Conservation (phyloP, 768 basidiomycete species). For the Solioccasus polychromus region DNA sequence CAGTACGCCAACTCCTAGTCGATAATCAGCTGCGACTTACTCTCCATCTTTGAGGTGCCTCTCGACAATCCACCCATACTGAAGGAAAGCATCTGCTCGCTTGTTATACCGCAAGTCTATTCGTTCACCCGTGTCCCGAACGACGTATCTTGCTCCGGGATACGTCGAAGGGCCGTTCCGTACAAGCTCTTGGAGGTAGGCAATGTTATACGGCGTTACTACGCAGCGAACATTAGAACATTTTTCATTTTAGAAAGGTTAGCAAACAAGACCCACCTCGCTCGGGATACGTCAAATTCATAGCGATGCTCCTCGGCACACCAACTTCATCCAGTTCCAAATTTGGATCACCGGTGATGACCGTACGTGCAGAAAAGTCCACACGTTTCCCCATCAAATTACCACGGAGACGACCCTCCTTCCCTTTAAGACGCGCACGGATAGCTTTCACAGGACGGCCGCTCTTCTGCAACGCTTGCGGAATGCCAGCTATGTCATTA, state of each 20-base stretch:
- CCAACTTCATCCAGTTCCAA: slow-evolving; percentile 95
- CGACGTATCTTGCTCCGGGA: slow-evolving; percentile 95
- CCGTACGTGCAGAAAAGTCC: slow-evolving; percentile 97
- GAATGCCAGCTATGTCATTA: slow-evolving; percentile 97
- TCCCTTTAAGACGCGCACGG: slow-evolving; percentile 96
- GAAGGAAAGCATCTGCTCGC: slow-evolving; percentile 89
- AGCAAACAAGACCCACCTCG: slow-evolving; percentile 56
- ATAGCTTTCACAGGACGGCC: slow-evolving; percentile 98
- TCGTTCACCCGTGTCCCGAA: slow-evolving; percentile 95
- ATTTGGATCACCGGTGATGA: slow-evolving; percentile 99
- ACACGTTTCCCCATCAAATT: slow-evolving; percentile 99
- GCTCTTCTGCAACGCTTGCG: slow-evolving; percentile 95
- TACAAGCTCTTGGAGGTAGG: slow-evolving; percentile 90
- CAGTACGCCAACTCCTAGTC: neutral
- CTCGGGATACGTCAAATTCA: slow-evolving; percentile 97
- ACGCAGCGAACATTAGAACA: slow-evolving; percentile 9
- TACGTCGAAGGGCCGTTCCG: slow-evolving; percentile 93
- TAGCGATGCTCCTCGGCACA: slow-evolving; percentile 91
- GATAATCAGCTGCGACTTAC: slow-evolving; percentile 48
- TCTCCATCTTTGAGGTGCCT: slow-evolving; percentile 97
- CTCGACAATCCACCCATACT: slow-evolving; percentile 99
- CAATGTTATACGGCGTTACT: slow-evolving; percentile 98
- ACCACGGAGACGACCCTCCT: slow-evolving; percentile 96
- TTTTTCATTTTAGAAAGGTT: neutral
- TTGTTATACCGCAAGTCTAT: slow-evolving; percentile 97